Conservation (phyloP, 345 rosid genomes). For the Populus pruinosa region DNA sequence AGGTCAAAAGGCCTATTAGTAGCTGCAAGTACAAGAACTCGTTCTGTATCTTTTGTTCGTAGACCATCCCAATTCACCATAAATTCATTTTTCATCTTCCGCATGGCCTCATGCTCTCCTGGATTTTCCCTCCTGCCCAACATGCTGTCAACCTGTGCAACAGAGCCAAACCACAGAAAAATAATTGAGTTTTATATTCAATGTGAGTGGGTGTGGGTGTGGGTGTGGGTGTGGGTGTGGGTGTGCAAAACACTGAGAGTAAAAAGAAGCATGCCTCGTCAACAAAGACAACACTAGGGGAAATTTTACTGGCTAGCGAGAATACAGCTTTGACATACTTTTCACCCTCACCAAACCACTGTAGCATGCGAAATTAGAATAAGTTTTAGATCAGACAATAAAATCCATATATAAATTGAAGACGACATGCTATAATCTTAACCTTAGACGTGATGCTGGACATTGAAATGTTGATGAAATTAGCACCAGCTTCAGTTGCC, state of each 20-base stretch:
- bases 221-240: too few relatives aligned
- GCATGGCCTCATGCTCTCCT: slow-evolving; percentile 86
- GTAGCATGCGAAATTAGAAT: slow-evolving; percentile 23
- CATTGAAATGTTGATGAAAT: slow-evolving; percentile 84
- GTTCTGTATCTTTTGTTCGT: slow-evolving; percentile 73
- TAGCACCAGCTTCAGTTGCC: slow-evolving; percentile 98
- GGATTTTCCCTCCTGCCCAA: slow-evolving; percentile 83
- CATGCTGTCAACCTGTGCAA: slow-evolving; percentile 87
- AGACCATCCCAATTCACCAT: slow-evolving; percentile 96
- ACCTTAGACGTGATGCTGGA: slow-evolving; percentile 94
- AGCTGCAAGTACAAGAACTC: slow-evolving; percentile 92
- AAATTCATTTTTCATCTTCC: slow-evolving; percentile 93
- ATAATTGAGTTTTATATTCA: background rate
- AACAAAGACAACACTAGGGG: slow-evolving; percentile 87
- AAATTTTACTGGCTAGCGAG: slow-evolving; percentile 81
- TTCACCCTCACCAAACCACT: slow-evolving; percentile 99
- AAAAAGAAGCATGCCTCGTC: slow-evolving; percentile 60
- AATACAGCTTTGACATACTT: slow-evolving; percentile 89
- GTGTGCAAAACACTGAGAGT: background rate
- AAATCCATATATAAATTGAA: slow-evolving; percentile 5
- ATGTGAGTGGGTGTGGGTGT: too few relatives aligned
- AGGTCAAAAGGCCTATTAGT: slow-evolving; percentile 95
- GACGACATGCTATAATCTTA: slow-evolving; percentile 1
- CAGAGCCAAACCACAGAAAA: slow-evolving; percentile 8
- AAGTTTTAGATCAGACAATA: slow-evolving; percentile 8